A percentile compares a stretch with the other conserved stretches of the same genome.
Evolutionary conservation across 2,329 filamentous ascomycete species (phyloP).

Genomic region (Neoarthrinium moseri): DNA sequence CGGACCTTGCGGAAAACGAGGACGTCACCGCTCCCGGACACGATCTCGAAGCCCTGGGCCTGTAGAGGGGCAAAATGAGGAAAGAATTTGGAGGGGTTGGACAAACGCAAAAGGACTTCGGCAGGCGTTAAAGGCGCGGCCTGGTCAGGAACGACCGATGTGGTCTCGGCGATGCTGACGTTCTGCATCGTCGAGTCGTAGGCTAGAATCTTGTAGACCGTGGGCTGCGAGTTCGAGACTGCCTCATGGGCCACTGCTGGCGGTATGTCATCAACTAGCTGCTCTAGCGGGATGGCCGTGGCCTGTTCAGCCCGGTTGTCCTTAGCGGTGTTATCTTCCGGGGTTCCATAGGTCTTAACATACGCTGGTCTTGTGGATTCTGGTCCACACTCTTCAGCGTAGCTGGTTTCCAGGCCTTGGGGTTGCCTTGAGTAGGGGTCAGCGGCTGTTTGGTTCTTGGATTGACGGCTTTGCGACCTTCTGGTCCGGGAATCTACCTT

Average conservation of each 20-base stretch:
- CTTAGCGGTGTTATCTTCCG: slow-evolving; percentile 10
- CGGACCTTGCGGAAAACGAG: slow-evolving; percentile 65
- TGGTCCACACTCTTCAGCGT: slow-evolving; percentile 40
- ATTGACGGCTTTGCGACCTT: slow-evolving; percentile 7
- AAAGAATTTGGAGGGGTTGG: slow-evolving; percentile 64
- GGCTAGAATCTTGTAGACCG: slow-evolving; percentile 63
- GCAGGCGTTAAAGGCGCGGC: slow-evolving; percentile 54
- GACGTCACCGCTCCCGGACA: slow-evolving; percentile 61
- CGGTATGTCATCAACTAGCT: slow-evolving; percentile 8
- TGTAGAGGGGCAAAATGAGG: slow-evolving; percentile 60
- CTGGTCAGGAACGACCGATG: slow-evolving; percentile 48
- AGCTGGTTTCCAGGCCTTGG: slow-evolving; percentile 48
- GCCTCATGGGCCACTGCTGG: slow-evolving; percentile 10
- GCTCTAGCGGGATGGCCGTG: slow-evolving; percentile 8
- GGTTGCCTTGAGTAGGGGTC: slow-evolving; percentile 44
- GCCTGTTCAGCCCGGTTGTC: background rate
- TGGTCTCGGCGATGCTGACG: slow-evolving; percentile 60
- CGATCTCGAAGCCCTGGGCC: slow-evolving; percentile 64
- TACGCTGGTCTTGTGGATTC: slow-evolving; percentile 32
- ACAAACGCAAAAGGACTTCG: slow-evolving; percentile 59
- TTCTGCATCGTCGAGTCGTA: slow-evolving; percentile 60
- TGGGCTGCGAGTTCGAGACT: slow-evolving; percentile 15
- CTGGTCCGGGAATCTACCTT: slow-evolving; percentile 10
- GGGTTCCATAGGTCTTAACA: slow-evolving; percentile 31
- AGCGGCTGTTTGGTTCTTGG: slow-evolving; percentile 16